Percentiles rank a stretch among this genome's conserved stretches.
phyloP scores from a whole-genome alignment of 1,139 yeast species.

The Zygotorulaspora mrakii region DNA sequence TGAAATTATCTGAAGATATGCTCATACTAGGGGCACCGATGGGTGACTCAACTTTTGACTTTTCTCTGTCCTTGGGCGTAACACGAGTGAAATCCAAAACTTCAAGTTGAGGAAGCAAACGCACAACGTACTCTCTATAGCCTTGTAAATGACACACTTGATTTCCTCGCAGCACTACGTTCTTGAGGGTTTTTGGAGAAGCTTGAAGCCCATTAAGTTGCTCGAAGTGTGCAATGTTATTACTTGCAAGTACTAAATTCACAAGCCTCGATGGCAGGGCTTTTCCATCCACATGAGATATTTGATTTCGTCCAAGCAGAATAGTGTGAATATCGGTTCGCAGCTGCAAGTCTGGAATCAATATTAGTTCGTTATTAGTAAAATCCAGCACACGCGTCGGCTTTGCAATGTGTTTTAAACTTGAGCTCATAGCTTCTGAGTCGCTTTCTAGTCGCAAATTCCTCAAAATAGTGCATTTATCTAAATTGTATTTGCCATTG shows the following conservation, averaged over 20 bases:
- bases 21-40: not conserved
- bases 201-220: conserved; percentile 22
- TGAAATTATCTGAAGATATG: conserved; percentile 8
- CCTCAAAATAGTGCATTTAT: conserved; percentile 31
- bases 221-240: conserved; percentile 23
- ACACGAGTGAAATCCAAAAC: conserved; percentile 67
- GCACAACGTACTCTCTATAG: conserved; percentile 58
- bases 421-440: conserved; percentile 25
- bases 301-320: conserved; percentile 30
- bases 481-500: conserved; percentile 27
- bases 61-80: conserved; percentile 49
- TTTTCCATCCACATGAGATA: conserved; percentile 25
- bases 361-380: conserved; percentile 31
- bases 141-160: conserved; percentile 52
- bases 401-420: conserved; percentile 24
- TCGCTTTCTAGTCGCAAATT: conserved; percentile 30
- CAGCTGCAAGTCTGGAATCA: conserved; percentile 25
- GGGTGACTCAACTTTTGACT: conserved; percentile 19
- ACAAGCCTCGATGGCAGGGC: conserved; percentile 26
- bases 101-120: conserved; percentile 59
- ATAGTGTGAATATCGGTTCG: conserved; percentile 31
- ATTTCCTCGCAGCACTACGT: conserved; percentile 56
- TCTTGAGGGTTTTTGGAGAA: conserved; percentile 33
- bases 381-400: conserved; percentile 31
- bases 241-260: conserved; percentile 27